These are phyloP conservation scores for Dactylellina drechsleri DNA, from an alignment of 2,329 filamentous ascomycete species.

Conservation along the genomic window DNA sequence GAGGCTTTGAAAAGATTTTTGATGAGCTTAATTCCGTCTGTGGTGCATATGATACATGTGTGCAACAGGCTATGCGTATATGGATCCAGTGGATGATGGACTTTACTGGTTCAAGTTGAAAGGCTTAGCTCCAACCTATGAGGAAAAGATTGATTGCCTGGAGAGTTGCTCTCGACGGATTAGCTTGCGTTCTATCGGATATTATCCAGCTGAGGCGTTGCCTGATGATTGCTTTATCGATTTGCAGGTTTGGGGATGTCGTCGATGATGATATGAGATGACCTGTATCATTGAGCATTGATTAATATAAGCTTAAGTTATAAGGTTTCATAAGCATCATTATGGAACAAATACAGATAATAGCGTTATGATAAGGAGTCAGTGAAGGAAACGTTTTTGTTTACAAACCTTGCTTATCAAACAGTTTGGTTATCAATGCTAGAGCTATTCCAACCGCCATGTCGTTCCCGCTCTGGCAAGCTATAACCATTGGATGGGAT, in stretches of 20 bases:
- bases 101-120: neutral
- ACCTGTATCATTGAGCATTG: conserved; percentile 19
- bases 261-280: conserved; percentile 14
- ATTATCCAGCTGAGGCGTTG: conserved; percentile 83
- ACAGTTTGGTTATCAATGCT: conserved; percentile 78
- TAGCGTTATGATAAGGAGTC: neutral
- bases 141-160: conserved; percentile 92
- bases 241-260: conserved; percentile 18
- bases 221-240: conserved; percentile 82
- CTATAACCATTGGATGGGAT: conserved; percentile 66
- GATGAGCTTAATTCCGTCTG: neutral
- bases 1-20: neutral
- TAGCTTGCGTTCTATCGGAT: conserved; percentile 78
- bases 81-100: neutral
- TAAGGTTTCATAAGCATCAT: neutral
- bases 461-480: conserved; percentile 82
- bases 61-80: neutral
- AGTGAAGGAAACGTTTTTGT: neutral
- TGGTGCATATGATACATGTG: conserved; percentile 27
- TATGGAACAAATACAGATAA: neutral
- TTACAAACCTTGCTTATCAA: conserved; percentile 71
- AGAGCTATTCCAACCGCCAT: conserved; percentile 81
- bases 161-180: conserved; percentile 83
- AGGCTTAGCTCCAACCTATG: conserved; percentile 64
- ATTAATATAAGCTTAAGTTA: neutral